Evolutionary conservation across 2,329 filamentous ascomycete species (phyloP).

Genomic region (Nemania sp.): DNA sequence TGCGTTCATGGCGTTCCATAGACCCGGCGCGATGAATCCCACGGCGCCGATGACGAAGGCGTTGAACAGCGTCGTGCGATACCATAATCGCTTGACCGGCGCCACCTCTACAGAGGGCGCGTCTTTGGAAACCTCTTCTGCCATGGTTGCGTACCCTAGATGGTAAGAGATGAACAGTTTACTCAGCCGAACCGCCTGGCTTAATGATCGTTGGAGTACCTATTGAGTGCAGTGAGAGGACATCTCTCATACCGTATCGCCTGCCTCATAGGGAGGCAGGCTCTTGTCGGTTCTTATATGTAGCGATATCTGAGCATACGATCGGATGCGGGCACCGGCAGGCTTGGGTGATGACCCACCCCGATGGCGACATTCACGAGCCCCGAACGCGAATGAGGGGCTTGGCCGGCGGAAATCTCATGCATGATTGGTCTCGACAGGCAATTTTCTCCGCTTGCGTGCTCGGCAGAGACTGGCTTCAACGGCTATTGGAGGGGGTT

Average conservation of each 20-base stretch:
- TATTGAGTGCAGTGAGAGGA: no score
- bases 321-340: not conserved
- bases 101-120: not conserved
- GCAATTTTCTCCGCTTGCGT: conserved; percentile 10
- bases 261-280: no score
- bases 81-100: conserved; percentile 44
- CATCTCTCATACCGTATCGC: no score
- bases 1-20: conserved; percentile 61
- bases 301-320: not conserved
- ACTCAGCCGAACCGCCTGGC: not conserved
- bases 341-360: conserved; percentile 26
- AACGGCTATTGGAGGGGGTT: conserved; percentile 12
- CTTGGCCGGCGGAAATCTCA: conserved; percentile 2
- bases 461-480: conserved; percentile 4
- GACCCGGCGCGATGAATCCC: conserved; percentile 53
- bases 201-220: no score
- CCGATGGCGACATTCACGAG: conserved; percentile 28
- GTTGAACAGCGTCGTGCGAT: conserved; percentile 56
- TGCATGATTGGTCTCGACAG: conserved; percentile 13
- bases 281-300: no score
- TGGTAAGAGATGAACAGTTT: not conserved
- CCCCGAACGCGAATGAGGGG: conserved; percentile 5
- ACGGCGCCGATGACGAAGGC: conserved; percentile 56
- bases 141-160: conserved; percentile 16
- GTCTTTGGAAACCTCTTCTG: conserved; percentile 5